A percentile compares a stretch with the other conserved stretches of the same genome.
phyloP scores from a whole-genome alignment of 2,329 filamentous ascomycete species.

The Fusarium pseudocircinatum region DNA sequence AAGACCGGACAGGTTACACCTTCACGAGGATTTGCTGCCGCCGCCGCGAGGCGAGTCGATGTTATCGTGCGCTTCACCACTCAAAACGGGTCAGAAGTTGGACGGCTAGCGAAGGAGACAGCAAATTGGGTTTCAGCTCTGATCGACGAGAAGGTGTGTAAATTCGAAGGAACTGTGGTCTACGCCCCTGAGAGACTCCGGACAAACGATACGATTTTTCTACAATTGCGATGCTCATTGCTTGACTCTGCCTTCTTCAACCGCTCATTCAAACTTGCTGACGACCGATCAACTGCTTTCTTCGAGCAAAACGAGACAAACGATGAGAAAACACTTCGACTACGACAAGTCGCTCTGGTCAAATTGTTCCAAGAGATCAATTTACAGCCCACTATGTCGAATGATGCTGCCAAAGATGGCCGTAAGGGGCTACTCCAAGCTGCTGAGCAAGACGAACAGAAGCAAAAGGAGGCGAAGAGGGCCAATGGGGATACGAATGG shows the following conservation, averaged over 20 bases:
- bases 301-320: constrained; percentile 87
- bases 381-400: constrained; percentile 78
- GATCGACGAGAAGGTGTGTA: constrained; percentile 89
- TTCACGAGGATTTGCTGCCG: constrained; percentile 56
- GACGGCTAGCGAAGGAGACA: constrained; percentile 84
- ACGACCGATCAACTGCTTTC: constrained; percentile 76
- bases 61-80: constrained; percentile 94
- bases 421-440: constrained; percentile 86
- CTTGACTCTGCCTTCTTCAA: constrained; percentile 78
- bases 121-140: constrained; percentile 93
- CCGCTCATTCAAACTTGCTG: constrained; percentile 65
- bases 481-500: constrained; percentile 7
- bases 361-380: constrained; percentile 91
- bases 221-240: constrained; percentile 85
- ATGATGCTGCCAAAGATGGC: constrained; percentile 80
- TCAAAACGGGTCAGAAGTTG: constrained; percentile 80
- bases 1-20: constrained; percentile 52
- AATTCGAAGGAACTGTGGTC: constrained; percentile 87
- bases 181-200: constrained; percentile 86
- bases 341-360: constrained; percentile 88
- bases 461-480: constrained; percentile 64
- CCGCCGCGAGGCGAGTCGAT: constrained; percentile 75
- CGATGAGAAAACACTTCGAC: constrained; percentile 83
- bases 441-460: constrained; percentile 87
- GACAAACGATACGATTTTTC: constrained; percentile 93